Evolutionary conservation across 2,329 filamentous ascomycete genomes (phyloP).

Genomic region (Penicillium vulpinum): DNA sequence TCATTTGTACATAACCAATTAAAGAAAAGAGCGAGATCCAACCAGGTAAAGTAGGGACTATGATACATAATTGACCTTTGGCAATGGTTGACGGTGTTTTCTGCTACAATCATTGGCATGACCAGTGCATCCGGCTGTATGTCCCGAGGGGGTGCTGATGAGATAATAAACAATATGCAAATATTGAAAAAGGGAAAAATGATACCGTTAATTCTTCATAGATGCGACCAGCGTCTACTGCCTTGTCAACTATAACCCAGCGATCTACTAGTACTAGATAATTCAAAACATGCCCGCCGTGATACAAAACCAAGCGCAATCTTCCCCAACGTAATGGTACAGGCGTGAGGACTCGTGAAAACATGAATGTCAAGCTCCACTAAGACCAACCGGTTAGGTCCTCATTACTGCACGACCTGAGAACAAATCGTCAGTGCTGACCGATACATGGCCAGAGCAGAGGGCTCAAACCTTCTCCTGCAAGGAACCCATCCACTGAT

Average conservation of each 20-base stretch:
- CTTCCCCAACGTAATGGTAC: slow-evolving; percentile 22
- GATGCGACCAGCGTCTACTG: slow-evolving; percentile 6
- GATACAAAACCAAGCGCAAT: slow-evolving; percentile 11
- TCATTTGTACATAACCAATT: too few species aligned
- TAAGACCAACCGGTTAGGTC: neutral
- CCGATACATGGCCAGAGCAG: slow-evolving; percentile 6
- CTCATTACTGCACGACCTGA: slow-evolving; percentile 15
- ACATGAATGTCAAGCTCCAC: slow-evolving; percentile 1
- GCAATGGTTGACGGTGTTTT: too few species aligned
- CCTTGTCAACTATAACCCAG: slow-evolving; percentile 2
- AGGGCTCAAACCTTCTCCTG: slow-evolving; percentile 79
- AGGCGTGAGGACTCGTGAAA: slow-evolving; percentile 10
- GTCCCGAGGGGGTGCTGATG: neutral
- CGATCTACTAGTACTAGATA: slow-evolving; percentile 22
- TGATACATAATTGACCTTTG: too few species aligned
- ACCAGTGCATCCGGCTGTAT: too few species aligned
- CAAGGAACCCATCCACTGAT: slow-evolving; percentile 88
- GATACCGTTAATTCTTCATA: slow-evolving; percentile 7
- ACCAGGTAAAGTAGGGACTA: too few species aligned
- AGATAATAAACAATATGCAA: neutral
- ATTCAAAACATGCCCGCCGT: slow-evolving; percentile 14
- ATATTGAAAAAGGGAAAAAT: neutral
- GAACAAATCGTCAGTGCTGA: slow-evolving; percentile 10
- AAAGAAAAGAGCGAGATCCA: too few species aligned
- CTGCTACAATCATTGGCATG: too few species aligned